Base-by-base conservation (phyloP, 306 rosid species). In the Medicago lupulina region DNA sequence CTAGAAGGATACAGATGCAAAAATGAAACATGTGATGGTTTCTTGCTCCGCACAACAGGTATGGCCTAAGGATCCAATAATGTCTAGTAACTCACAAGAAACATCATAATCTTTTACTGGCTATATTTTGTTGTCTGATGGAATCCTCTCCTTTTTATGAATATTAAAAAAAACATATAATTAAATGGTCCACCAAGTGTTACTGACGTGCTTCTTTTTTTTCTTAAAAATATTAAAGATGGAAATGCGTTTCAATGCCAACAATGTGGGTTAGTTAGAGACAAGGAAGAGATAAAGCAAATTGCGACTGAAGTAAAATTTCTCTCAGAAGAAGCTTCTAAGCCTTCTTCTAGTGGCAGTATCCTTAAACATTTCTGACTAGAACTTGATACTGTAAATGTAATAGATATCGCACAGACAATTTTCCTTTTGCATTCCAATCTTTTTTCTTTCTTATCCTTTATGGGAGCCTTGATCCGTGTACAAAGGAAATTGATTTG, bases 1-100 rank as follows among this genome's bases (percentile, higher is more conserved):
- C 80, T 87, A 77, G 98, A 94, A 85, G 97, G 98, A 53, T 92
- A 92, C 83, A 75, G 79, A 77, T 95, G 98, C 88, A 90, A 83
- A 73, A 80, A 79, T 80, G 88, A 76, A 71, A 82, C 80, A 74
- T 95, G 98, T 46, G 79, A 81, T 67, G 96, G 98, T 77, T 92
- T 90, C 88, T 84, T 92, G 88, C 89, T 95, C 60, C 91, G 88
- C 18, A 84, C 82, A 63, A 62, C 87, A 62, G 96, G 98, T 90
- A 85, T 41, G 92, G 53, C 47, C 70, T 61, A 25, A 70, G 39
- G 63, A 71, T 61, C 40, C 31, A 41, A 3, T 67, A 60, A 23
- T 73, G 66, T 71, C 71, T 41, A 51, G 76, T 46, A 39, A 47
- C 62, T 18, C 61, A 39, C 62, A 59, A 77, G 74, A 49, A 69